Conservation (phyloP, 768 basidiomycete species). For the Lepiota venenata region DNA sequence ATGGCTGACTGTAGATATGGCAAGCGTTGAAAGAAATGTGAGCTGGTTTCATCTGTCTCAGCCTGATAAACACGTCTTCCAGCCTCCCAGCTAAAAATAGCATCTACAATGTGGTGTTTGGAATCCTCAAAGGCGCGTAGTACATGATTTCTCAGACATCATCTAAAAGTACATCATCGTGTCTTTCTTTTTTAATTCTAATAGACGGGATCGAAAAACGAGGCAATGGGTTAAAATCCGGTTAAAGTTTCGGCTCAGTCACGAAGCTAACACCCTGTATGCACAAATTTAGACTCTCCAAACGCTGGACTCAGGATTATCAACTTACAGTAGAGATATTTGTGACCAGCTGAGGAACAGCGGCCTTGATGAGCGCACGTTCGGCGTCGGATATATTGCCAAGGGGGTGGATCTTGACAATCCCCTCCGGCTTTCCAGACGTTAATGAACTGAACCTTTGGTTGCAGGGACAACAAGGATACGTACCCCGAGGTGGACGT, state of each 20-base stretch:
- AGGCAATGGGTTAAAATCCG: neutral
- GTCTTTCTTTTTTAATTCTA: neutral
- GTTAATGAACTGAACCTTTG: conserved; percentile 7
- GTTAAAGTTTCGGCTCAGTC: conserved; percentile 22
- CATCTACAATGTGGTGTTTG: neutral
- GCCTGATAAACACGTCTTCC: neutral
- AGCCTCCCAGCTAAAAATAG: neutral
- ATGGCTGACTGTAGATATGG: neutral
- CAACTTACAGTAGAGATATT: conserved; percentile 69
- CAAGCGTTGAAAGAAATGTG: too few species aligned
- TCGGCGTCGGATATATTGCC: conserved; percentile 74
- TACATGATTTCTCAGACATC: too few species aligned
- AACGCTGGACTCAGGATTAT: neutral
- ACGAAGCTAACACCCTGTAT: conserved; percentile 34
- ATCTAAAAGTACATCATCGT: neutral
- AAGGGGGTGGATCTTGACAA: conserved; percentile 77
- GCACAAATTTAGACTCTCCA: neutral
- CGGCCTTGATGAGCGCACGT: conserved; percentile 71
- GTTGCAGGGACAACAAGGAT: conserved; percentile 10
- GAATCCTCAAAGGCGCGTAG: too few species aligned
- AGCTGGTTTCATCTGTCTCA: neutral
- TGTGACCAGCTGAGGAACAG: conserved; percentile 70
- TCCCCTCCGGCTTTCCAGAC: conserved; percentile 64
- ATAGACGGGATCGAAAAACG: neutral
- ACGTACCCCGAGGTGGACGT: conserved; percentile 83